Conservation (phyloP, 2,329 filamentous ascomycete genomes). For the Sclerotinia borealis region DNA sequence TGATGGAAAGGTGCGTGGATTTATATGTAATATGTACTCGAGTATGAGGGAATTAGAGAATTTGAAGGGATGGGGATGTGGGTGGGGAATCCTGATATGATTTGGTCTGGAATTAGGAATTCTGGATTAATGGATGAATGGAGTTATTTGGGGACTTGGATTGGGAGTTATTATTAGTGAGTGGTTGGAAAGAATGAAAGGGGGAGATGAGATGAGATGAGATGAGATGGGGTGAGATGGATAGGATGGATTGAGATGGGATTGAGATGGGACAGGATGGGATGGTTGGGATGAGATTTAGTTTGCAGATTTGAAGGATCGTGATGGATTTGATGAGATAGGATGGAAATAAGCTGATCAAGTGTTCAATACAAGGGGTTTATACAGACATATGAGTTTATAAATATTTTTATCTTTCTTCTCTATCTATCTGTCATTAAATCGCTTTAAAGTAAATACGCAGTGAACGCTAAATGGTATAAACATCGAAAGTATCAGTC, state of each 20-base stretch:
- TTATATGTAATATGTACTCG: too few species aligned
- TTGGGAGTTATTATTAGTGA: too few species aligned
- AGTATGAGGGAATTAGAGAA: too few species aligned
- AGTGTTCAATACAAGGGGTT: too few species aligned
- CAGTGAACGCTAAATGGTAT: neutral
- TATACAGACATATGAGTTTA: neutral
- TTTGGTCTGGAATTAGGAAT: too few species aligned
- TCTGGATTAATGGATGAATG: too few species aligned
- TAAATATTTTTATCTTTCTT: neutral
- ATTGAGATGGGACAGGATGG: neutral
- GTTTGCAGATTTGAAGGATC: neutral
- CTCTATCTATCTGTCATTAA: neutral
- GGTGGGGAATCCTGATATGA: too few species aligned
- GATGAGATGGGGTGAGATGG: neutral
- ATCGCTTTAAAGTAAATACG: neutral
- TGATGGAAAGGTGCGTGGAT: too few species aligned
- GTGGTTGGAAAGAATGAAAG: neutral
- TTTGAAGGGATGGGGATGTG: too few species aligned
- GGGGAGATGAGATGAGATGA: neutral
- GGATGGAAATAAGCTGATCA: neutral
- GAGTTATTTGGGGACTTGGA: too few species aligned
- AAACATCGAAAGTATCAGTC: neutral
- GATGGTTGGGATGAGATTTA: neutral
- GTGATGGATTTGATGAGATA: neutral
- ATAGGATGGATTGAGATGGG: neutral